Evolutionary conservation across 73 alveolate species (phyloP).

Genomic region (Breviolum minutum): DNA sequence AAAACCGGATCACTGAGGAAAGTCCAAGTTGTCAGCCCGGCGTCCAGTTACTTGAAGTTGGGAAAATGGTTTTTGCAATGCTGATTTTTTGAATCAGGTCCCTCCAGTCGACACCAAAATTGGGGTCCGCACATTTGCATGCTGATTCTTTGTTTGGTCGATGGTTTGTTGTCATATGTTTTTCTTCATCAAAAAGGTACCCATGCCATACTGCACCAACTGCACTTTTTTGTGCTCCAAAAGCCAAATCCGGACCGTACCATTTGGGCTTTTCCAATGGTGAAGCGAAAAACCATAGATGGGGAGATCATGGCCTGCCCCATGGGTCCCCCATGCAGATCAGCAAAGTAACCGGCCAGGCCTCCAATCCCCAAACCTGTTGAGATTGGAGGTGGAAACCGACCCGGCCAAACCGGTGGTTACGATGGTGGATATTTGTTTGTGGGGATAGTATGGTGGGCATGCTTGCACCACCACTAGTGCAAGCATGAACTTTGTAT

Average conservation of each 20-base stretch:
- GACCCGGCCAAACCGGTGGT: not conserved
- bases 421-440: not conserved
- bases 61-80: not conserved
- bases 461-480: not conserved
- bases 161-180: not conserved
- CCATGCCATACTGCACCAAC: not conserved
- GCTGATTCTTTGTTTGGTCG: not conserved
- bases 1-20: not conserved
- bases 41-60: too few relatives aligned
- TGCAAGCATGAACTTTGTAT: not conserved
- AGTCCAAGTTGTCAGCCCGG: constrained; percentile 47
- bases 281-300: too few relatives aligned
- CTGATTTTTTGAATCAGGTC: too few relatives aligned
- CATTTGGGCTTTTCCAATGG: too few relatives aligned
- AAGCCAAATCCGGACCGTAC: too few relatives aligned
- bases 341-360: not conserved
- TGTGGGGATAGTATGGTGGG: not conserved
- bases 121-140: not conserved
- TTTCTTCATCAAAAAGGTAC: not conserved
- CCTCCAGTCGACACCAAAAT: too few relatives aligned
- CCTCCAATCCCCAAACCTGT: constrained; percentile 48
- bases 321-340: too few relatives aligned
- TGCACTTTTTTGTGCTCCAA: too few relatives aligned
- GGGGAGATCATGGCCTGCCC: too few relatives aligned
- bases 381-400: not conserved